These are phyloP conservation scores for Hibiscus mutabilis DNA, from an alignment of 345 rosid genomes.

Conservation along the genomic window DNA sequence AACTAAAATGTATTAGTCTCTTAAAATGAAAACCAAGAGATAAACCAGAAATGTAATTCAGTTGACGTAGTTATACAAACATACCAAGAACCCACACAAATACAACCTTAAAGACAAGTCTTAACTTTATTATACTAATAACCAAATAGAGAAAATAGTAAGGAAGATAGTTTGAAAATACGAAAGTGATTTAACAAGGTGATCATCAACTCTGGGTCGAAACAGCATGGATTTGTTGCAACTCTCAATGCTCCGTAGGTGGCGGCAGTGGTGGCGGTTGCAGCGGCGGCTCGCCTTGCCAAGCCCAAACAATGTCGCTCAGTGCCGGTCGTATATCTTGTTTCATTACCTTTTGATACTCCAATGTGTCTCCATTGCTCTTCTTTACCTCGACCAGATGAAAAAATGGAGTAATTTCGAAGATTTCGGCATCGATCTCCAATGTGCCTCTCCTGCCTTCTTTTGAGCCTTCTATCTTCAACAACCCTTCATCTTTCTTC, in stretches of 20 bases:
- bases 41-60: background rate
- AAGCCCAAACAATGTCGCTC: conserved; percentile 72
- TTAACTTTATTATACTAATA: background rate
- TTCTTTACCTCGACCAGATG: conserved; percentile 86
- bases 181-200: background rate
- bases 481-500: conserved; percentile 54
- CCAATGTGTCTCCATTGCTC: conserved; percentile 65
- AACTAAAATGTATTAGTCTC: too few relatives aligned
- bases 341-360: conserved; percentile 64
- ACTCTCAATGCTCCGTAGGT: background rate
- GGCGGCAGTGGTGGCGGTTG: background rate
- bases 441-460: conserved; percentile 61
- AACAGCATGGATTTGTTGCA: background rate
- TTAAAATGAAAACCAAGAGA: background rate
- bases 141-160: background rate
- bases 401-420: conserved; percentile 64
- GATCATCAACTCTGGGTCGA: conserved; percentile 2
- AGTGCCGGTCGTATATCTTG: conserved; percentile 70
- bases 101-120: background rate
- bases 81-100: background rate
- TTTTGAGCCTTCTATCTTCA: conserved; percentile 59
- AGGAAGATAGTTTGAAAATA: background rate
- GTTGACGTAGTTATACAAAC: background rate
- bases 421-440: conserved; percentile 73
- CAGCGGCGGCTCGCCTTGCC: conserved; percentile 60